These are phyloP conservation scores for Daldinia grandis DNA, from an alignment of 495 filamentous ascomycete genomes.

Conservation along the genomic window DNA sequence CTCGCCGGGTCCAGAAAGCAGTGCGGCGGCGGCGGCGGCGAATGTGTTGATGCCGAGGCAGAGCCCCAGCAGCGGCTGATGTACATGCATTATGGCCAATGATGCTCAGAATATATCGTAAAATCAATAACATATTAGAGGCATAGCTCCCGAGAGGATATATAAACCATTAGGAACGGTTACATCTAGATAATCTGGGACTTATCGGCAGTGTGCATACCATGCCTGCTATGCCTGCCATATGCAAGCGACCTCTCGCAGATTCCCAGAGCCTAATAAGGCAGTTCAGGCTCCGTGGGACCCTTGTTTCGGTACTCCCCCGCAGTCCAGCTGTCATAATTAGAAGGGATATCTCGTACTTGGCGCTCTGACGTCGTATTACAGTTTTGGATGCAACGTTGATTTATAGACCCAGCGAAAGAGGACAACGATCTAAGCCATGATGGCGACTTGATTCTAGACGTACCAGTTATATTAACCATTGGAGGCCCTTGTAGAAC, in stretches of 20 bases:
- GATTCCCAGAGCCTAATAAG: conserved; percentile 16
- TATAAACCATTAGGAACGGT: conserved; percentile 12
- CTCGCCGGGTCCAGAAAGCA: conserved; percentile 52
- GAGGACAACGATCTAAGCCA: neutral
- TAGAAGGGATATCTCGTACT: neutral
- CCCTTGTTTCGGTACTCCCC: conserved; percentile 26
- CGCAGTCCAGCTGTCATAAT: conserved; percentile 14
- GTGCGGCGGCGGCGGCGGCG: conserved; percentile 24
- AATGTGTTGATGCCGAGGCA: conserved; percentile 26
- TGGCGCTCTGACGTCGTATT: neutral
- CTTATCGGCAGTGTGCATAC: conserved; percentile 19
- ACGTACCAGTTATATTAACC: conserved; percentile 13
- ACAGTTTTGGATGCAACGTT: neutral
- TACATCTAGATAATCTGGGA: conserved; percentile 4
- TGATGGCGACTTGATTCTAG: conserved; percentile 11
- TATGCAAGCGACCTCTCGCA: conserved; percentile 7
- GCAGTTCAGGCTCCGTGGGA: conserved; percentile 26
- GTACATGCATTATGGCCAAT: conserved; percentile 30
- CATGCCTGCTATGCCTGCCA: neutral
- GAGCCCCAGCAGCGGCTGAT: conserved; percentile 29
- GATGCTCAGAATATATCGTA: neutral
- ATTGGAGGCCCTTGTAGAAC: conserved; percentile 6
- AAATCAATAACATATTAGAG: conserved; percentile 4
- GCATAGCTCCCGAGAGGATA: neutral
- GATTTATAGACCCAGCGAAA: conserved; percentile 9